Percentiles rank a stretch among this genome's conserved stretches.
Evolutionary conservation across 305 asterid species (phyloP).

Genomic region (Ajuga reptans): DNA sequence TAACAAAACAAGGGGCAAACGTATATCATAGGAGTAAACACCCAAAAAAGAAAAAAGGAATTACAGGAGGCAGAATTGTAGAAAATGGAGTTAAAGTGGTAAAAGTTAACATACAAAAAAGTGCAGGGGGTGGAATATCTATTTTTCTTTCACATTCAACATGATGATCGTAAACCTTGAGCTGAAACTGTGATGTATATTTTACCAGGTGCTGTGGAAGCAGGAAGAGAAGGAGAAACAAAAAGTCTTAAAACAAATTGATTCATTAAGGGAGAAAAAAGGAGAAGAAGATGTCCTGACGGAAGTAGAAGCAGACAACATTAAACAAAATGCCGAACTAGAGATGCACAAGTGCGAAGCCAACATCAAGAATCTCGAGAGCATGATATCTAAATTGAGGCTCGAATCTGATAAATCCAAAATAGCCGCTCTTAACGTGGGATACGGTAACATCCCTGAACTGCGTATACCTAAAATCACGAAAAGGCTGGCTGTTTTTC

Average conservation of each 20-base stretch:
- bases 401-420: conserved; percentile 38
- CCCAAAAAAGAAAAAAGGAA: no score
- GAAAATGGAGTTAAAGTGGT: no score
- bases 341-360: conserved; percentile 29
- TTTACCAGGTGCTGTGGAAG: conserved; percentile 45
- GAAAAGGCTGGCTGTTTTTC: conserved; percentile 39
- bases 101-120: no score
- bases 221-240: conserved; percentile 55
- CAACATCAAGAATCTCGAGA: conserved; percentile 38
- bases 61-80: no score
- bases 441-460: conserved; percentile 27
- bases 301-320: conserved; percentile 32
- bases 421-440: conserved; percentile 45
- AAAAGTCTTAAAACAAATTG: conserved; percentile 20
- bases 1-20: no score
- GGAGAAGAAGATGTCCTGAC: conserved; percentile 28
- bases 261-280: conserved; percentile 26
- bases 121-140: no score
- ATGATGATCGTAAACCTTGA: neutral
- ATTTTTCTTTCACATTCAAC: neutral
- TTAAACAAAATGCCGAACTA: conserved; percentile 33
- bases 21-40: no score
- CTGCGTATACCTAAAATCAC: conserved; percentile 22
- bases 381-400: conserved; percentile 38
- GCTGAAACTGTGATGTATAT: conserved; percentile 5